Evolutionary conservation across 1,139 yeast species (phyloP), one percentile per base, ranked within the genome.

Genomic region (Taiozyma sp.): DNA sequence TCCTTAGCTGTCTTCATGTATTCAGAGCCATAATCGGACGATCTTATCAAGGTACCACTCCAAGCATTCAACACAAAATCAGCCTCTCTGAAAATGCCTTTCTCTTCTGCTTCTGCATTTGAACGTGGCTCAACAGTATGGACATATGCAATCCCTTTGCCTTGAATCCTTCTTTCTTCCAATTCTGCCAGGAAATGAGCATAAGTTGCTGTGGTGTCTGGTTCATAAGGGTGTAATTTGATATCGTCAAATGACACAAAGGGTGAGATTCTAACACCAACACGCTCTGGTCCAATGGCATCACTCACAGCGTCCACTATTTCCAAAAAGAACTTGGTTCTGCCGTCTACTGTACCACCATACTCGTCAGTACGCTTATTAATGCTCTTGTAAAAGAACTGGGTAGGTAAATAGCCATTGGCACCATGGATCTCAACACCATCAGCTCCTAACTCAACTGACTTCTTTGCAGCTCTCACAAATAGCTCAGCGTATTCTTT

Each of bases 61-160:
- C 74, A 74, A 42, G 68, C 53, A 4, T 60, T 49, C 41, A 47
- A 55, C 6, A 60, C 54, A 37, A 61, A 65, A 5, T 53, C 61
- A 50, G 64, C 65, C 24, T 58, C 56, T 9, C 70, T 78, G 51
- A 63, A 66, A 16, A 54, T 62, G 22, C 52, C 42, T 10, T 42
- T 30, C 10, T 16, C 47, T 4, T 2, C 13, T 9, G 4, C 14
- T 6, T 26, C 34, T 16, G 16, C n/a, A 21, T 44, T 42, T 24
- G 64, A 58, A 54, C 68, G 60, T 46, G 79, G 76, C 61, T 82
- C 87, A 37, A 81, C 77, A 45, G 79, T 47, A 50, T 80, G 80
- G 21, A 83, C 53, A 61, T 72, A 82, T 2, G 86, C 85, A 21
- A 79, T 56, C 40, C 69, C 60, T 43, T 71, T 67, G 43, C 76